Evolutionary conservation across 805 yeast species (phyloP), one percentile per base, ranked within the genome.

Genomic region (Jamesozyma jinghongensis): DNA sequence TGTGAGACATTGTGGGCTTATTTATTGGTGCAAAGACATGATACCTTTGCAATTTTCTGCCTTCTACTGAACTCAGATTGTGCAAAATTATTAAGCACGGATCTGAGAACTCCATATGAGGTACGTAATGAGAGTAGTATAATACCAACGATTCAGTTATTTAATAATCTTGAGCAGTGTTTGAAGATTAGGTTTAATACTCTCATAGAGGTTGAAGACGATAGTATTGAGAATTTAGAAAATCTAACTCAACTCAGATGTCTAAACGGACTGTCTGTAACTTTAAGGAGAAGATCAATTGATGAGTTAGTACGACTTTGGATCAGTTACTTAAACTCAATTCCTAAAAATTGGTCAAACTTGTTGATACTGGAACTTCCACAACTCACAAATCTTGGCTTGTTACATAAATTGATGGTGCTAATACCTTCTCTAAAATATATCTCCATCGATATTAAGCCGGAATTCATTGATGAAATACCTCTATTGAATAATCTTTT

Each of bases 331-430:
- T 22, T 22, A 6, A 22, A 22, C 10, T 22, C 26, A 22, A 22
- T 7, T 22, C 26, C 26, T 7, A 22, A 10, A 7, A 22, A 22
- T 22, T 22, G 26, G 54, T 13, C 20, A 12, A 16, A 32, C 3
- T 34, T 49, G n/a, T 20, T 18, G 16, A 25, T 28, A 11, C 19
- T 50, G 11, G 31, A 32, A 8, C 7, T 50, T 16, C 48, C 48
- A 4, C 42, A 45, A 25, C 34, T 50, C 17, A 35, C 32, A 12
- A 47, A 37, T 32, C 45, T 45, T 3, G 47, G 39, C 33, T 12
- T 45, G 12, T 36, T 49, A 29, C 41, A 40, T 38, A 48, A 51
- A 8, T 14, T 40, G 3, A 34, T 44, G 28, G 11, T 14, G 3
- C 13, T 41, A 11, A 29, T 50, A 7, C 48, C 49, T 1, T 40